Percentiles rank a stretch among this genome's conserved stretches.
Conservation (phyloP, 768 basidiomycete species). For the Hericium alpestre region DNA sequence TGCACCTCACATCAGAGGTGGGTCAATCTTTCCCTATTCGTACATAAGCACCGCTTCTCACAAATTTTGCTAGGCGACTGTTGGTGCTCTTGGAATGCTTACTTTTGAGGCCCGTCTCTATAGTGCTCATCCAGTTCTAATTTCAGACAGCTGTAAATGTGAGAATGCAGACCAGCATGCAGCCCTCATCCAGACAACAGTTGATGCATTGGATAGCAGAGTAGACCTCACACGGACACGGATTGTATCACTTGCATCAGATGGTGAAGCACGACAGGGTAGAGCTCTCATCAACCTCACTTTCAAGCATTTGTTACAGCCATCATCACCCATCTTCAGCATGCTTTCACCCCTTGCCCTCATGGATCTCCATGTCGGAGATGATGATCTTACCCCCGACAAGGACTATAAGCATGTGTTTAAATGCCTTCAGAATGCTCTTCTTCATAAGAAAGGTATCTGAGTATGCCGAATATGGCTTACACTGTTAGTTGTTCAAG, state of each 20-base stretch:
- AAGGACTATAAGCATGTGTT: constrained; percentile 1
- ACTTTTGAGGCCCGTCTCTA: background rate
- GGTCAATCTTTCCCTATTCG: background rate
- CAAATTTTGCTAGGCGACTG: background rate
- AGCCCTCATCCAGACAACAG: background rate
- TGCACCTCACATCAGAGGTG: background rate
- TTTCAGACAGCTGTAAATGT: background rate
- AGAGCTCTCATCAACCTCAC: background rate
- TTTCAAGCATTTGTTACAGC: background rate
- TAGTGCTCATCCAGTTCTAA: background rate
- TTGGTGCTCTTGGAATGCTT: background rate
- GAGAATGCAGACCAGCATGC: background rate
- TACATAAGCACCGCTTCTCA: background rate
- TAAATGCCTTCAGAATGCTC: background rate
- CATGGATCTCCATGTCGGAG: background rate
- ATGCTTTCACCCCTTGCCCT: background rate
- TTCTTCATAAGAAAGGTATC: background rate
- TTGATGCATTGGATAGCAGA: background rate
- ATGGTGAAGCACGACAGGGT: background rate
- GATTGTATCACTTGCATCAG: background rate
- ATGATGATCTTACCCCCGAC: background rate
- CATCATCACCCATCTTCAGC: background rate
- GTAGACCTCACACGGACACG: background rate
- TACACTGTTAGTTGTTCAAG: background rate
- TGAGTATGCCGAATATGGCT: background rate